These are phyloP conservation scores for Mucor piriformis DNA, from an alignment of 371 early-diverging fungal species.

Conservation along the genomic window DNA sequence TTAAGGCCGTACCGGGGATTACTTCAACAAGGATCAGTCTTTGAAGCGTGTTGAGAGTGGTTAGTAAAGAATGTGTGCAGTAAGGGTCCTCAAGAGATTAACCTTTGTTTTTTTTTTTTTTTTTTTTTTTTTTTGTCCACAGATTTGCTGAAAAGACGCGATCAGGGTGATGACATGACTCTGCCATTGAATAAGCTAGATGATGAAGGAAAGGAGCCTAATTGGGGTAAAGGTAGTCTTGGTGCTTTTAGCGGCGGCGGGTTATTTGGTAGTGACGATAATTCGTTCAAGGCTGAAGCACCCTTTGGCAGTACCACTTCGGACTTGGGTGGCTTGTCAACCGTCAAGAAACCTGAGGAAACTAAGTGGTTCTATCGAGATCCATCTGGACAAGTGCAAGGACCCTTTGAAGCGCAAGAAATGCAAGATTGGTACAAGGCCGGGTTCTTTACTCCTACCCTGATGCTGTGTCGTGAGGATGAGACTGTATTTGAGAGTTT, in stretches of 20 bases:
- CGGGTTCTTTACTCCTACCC: constrained; percentile 75
- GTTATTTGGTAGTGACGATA: constrained; percentile 10
- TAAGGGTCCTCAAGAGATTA: not conserved
- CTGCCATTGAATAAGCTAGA: constrained; percentile 16
- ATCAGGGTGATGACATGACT: constrained; percentile 15
- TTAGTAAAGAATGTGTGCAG: constrained; percentile 7
- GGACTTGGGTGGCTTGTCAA: constrained; percentile 16
- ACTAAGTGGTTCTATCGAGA: constrained; percentile 82
- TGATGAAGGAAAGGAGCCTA: constrained; percentile 12
- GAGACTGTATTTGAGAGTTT: constrained; percentile 73
- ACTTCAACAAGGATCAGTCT: constrained; percentile 26
- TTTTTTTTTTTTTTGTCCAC: not conserved
- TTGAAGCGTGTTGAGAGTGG: constrained; percentile 23
- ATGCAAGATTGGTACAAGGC: constrained; percentile 90
- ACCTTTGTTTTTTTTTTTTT: not conserved
- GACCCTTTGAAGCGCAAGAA: constrained; percentile 78
- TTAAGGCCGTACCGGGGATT: constrained; percentile 26
- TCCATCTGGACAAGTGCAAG: constrained; percentile 77
- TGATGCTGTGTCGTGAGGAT: constrained; percentile 76
- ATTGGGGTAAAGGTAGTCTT: constrained; percentile 4
- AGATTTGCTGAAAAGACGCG: constrained; percentile 21
- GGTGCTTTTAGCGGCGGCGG: constrained; percentile 10
- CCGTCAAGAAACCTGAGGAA: constrained; percentile 41
- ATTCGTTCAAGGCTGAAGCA: not conserved
- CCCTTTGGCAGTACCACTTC: constrained; percentile 10